Evolutionary conservation across 108 stramenopile species (phyloP), one percentile per base, ranked within the genome.

Genomic region (Epithemia pelagica): DNA sequence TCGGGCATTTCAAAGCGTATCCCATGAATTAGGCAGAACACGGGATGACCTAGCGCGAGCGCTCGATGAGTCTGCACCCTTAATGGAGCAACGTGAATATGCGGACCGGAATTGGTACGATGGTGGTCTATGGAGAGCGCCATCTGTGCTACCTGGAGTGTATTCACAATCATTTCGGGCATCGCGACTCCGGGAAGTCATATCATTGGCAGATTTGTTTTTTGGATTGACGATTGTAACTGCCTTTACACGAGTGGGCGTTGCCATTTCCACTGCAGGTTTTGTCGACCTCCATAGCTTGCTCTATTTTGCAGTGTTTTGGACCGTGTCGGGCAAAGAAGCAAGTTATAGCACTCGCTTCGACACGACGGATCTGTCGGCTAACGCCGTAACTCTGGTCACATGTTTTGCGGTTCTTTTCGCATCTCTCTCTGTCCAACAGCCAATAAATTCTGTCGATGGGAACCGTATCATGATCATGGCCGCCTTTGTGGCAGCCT

Each of bases 291-390:
- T 61, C 15, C 74, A 82, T 37, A 66, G 77, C 19, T 21, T 92
- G 8, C 69, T 83, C 18, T 92, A 89, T 64, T 92, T 89, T 78
- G 85, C 86, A n/a, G 74, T 89, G 25, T 92, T 92, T 78, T 92
- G 86, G 85, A 76, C 69, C 52, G 83, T 92, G 24, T 92, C 87
- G 87, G 65, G 75, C 61, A 92, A 92, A 74, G 86, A 92, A 65
- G 82, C 83, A 0, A 58, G 64, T 30, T 92, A 87, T 60, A 77
- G 77, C 22, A 92, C 87, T 7, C 71, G 90, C 24, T 92, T 92
- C 58, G 90, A 92, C 66, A 89, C 87, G 19, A 81, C 86, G 23
- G 90, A 92, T 63, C 67, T 92, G 57, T 83, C 80, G 52, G 83
- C 82, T n/a, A 82, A 87, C 25, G 31, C 82, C 0, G 79, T 72